Percentiles rank a stretch among this genome's conserved stretches.
Conservation (phyloP, 345 rosid genomes). For the Trapa incisa region DNA sequence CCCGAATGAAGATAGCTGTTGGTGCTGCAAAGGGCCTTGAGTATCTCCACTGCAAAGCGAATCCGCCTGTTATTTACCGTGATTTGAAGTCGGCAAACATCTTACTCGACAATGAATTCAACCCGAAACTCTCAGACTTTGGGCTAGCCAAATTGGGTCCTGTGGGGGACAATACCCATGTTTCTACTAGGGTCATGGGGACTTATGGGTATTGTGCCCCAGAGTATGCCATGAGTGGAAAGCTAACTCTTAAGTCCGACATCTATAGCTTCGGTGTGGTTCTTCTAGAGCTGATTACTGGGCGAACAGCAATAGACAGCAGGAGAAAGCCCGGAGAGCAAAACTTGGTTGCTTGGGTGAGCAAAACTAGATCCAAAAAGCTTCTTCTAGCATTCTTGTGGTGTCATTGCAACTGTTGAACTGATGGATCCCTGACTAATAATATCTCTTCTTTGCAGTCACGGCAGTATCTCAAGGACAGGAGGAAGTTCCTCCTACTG, state of each 20-base stretch:
- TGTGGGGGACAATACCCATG: conserved; percentile 90
- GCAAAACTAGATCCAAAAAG: conserved; percentile 3
- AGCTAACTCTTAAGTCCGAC: conserved; percentile 83
- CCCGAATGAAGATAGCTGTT: conserved; percentile 72
- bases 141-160: conserved; percentile 96
- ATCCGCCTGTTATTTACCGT: conserved; percentile 89
- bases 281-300: conserved; percentile 79
- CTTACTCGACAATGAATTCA: conserved; percentile 61
- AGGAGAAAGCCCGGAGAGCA: conserved; percentile 55
- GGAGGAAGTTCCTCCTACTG: conserved; percentile 49
- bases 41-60: conserved; percentile 85
- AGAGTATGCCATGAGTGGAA: conserved; percentile 96
- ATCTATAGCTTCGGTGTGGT: conserved; percentile 95
- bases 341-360: conserved; percentile 80
- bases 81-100: conserved; percentile 91
- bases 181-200: conserved; percentile 96
- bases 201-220: conserved; percentile 98
- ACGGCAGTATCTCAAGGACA: conserved; percentile 56
- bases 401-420: not conserved
- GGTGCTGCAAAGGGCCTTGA: conserved; percentile 86
- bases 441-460: conserved; percentile 30
- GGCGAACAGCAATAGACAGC: conserved; percentile 68
- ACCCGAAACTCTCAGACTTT: conserved; percentile 81
- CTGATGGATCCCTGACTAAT: too few relatives aligned
- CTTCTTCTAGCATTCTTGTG: not conserved